phyloP scores from a whole-genome alignment of 176 grass and related monocot genomes.

The Carex cristatella region DNA sequence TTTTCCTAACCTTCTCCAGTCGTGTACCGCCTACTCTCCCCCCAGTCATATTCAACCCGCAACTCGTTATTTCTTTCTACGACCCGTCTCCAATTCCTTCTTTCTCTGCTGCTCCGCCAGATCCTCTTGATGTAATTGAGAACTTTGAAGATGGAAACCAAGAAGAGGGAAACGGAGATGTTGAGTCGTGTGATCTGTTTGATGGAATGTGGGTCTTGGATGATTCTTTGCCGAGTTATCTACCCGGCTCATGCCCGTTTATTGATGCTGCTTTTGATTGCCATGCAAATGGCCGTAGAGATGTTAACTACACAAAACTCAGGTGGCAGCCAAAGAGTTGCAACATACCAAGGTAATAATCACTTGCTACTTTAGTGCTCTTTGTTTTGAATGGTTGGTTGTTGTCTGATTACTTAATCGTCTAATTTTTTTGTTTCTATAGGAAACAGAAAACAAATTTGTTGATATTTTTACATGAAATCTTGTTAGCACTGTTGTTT shows the following conservation, averaged over 20 bases:
- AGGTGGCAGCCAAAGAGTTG: slow-evolving; percentile 73
- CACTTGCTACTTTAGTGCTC: neutral
- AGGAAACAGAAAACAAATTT: neutral
- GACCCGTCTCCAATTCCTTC: neutral
- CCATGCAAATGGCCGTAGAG: slow-evolving; percentile 61
- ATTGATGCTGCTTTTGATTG: slow-evolving; percentile 93
- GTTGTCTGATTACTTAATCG: slow-evolving; percentile 11
- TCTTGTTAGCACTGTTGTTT: neutral
- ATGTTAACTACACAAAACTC: slow-evolving; percentile 70
- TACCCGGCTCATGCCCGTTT: slow-evolving; percentile 64
- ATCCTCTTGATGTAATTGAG: neutral
- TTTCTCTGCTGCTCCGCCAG: neutral
- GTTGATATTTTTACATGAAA: neutral
- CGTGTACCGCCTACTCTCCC: neutral
- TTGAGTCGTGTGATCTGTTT: slow-evolving; percentile 52
- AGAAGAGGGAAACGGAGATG: neutral
- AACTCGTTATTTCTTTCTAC: slow-evolving; percentile 18
- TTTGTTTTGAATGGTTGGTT: neutral
- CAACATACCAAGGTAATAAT: slow-evolving; percentile 64
- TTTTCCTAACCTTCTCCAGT: slow-evolving; percentile 12
- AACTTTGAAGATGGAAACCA: neutral
- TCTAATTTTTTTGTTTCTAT: slow-evolving; percentile 5
- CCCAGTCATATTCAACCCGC: slow-evolving; percentile 16
- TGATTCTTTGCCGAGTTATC: slow-evolving; percentile 66
- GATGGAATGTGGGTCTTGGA: slow-evolving; percentile 67